These are phyloP conservation scores for Penstemon barbatus DNA, from an alignment of 257 asterid genomes.

Conservation along the genomic window DNA sequence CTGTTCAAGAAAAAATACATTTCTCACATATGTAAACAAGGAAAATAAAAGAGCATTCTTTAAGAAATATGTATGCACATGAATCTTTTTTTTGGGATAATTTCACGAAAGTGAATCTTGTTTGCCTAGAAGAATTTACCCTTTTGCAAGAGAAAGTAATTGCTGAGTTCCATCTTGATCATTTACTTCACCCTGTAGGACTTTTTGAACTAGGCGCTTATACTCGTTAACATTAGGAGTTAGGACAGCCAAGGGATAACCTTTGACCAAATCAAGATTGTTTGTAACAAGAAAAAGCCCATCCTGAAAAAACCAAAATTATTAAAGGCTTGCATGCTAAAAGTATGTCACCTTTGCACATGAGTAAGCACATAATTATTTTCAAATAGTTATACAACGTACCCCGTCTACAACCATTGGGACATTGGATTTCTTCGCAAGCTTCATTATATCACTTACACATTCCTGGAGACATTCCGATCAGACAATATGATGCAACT, in stretches of 20 bases:
- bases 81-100: too few relatives aligned
- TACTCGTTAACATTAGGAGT: constrained; percentile 95
- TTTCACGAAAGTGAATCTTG: not conserved
- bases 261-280: constrained; percentile 69
- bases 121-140: constrained; percentile 39
- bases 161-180: constrained; percentile 69
- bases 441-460: constrained; percentile 87
- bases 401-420: constrained; percentile 98
- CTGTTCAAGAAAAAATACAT: constrained; percentile 39
- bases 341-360: not conserved
- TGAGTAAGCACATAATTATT: not conserved
- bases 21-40: too few relatives aligned
- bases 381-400: constrained; percentile 32
- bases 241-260: constrained; percentile 87
- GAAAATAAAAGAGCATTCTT: too few relatives aligned
- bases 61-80: not conserved
- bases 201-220: constrained; percentile 85
- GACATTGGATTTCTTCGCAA: constrained; percentile 72
- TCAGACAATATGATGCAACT: too few relatives aligned
- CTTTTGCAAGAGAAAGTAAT: constrained; percentile 73
- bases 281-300: constrained; percentile 92
- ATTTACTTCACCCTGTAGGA: constrained; percentile 66
- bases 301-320: constrained; percentile 58
- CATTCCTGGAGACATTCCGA: constrained; percentile 60
- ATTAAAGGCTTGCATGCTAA: too few relatives aligned